Evolutionary conservation across 176 grass and related monocot genomes (phyloP).

Genomic region (Eragrostis nindensis): DNA sequence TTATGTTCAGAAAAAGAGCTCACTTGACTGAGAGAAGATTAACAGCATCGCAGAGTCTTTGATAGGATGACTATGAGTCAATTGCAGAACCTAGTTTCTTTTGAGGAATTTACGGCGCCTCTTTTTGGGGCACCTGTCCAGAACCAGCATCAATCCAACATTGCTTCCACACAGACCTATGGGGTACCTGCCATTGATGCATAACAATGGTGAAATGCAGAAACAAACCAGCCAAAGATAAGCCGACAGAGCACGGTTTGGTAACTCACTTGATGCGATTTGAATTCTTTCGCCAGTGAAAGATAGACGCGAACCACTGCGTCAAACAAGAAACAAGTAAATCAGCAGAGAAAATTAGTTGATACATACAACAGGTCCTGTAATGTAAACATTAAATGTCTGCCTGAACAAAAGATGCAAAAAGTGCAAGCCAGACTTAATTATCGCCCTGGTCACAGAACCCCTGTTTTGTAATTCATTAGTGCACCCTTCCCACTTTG

Average conservation of each 20-base stretch:
- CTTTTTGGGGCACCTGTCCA: conserved; percentile 56
- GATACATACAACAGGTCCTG: background rate
- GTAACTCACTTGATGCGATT: conserved; percentile 63
- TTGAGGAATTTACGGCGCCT: conserved; percentile 58
- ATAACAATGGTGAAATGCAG: conserved; percentile 8
- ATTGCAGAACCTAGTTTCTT: conserved; percentile 16
- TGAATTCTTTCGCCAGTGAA: conserved; percentile 68
- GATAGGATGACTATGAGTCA: background rate
- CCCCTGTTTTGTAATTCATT: background rate
- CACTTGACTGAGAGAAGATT: background rate
- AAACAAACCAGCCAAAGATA: background rate
- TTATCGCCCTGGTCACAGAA: background rate
- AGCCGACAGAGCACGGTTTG: conserved; percentile 16
- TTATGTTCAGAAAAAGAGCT: conserved; percentile 37
- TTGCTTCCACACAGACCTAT: conserved; percentile 65
- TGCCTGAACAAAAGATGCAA: background rate
- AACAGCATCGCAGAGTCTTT: background rate
- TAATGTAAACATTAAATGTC: conserved; percentile 1
- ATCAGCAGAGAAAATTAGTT: background rate
- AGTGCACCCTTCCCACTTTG: background rate
- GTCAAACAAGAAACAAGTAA: conserved; percentile 42
- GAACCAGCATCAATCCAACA: conserved; percentile 75
- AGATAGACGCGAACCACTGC: conserved; percentile 65
- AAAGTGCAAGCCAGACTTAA: background rate
- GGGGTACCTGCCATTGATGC: conserved; percentile 60